These are phyloP conservation scores for Bullera alba DNA, from an alignment of 768 basidiomycete genomes.

Conservation along the genomic window DNA sequence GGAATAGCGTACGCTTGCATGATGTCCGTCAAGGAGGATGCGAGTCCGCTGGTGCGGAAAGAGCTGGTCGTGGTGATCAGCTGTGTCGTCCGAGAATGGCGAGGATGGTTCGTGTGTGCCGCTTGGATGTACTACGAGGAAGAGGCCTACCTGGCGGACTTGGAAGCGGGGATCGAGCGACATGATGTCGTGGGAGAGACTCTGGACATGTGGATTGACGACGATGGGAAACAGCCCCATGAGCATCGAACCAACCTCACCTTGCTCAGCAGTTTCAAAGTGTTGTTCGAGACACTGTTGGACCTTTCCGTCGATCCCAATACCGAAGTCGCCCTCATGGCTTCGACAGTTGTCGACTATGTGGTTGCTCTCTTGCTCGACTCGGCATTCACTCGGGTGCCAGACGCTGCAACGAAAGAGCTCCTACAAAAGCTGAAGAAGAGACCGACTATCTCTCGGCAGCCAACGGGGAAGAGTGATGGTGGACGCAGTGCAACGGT, in stretches of 20 bases:
- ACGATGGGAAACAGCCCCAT: constrained; percentile 54
- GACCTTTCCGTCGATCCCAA: constrained; percentile 91
- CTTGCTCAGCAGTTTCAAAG: constrained; percentile 84
- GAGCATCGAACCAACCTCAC: constrained; percentile 71
- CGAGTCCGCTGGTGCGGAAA: constrained; percentile 91
- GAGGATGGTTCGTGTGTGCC: constrained; percentile 90
- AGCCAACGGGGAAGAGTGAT: constrained; percentile 6
- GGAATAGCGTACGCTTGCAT: constrained; percentile 83
- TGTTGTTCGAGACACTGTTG: constrained; percentile 77
- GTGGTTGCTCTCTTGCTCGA: constrained; percentile 82
- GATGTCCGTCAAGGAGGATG: constrained; percentile 84
- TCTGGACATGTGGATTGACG: constrained; percentile 63
- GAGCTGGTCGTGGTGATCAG: constrained; percentile 86
- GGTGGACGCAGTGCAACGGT: constrained; percentile 5
- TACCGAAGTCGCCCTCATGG: constrained; percentile 81
- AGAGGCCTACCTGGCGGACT: constrained; percentile 47
- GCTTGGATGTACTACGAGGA: constrained; percentile 97
- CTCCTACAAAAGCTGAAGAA: constrained; percentile 7
- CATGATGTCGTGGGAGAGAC: constrained; percentile 70
- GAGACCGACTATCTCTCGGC: constrained; percentile 10
- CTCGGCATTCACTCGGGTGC: constrained; percentile 73
- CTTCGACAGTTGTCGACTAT: constrained; percentile 86
- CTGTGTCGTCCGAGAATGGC: constrained; percentile 90
- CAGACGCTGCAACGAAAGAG: constrained; percentile 56
- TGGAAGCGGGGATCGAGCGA: constrained; percentile 7